phyloP scores from a whole-genome alignment of 2,329 filamentous ascomycete genomes.

The Aureobasidium leucospermi region DNA sequence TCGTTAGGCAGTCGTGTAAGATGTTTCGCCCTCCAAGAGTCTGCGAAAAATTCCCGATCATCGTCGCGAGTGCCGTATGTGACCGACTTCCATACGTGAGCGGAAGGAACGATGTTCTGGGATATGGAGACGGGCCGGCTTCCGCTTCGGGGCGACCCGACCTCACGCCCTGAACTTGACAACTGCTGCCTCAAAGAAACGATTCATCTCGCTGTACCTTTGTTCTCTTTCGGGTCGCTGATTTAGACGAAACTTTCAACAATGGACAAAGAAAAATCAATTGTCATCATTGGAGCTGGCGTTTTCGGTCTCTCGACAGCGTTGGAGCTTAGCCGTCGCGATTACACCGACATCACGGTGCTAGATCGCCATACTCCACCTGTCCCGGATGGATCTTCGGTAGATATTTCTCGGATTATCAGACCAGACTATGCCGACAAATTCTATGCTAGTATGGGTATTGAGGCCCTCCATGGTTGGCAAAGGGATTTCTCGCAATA shows the following conservation, averaged over 20 bases:
- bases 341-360: conserved; percentile 22
- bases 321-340: conserved; percentile 20
- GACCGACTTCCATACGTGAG: too few species aligned
- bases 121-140: too few species aligned
- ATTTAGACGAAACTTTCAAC: background rate
- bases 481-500: background rate
- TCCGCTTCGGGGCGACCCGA: too few species aligned
- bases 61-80: too few species aligned
- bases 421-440: conserved; percentile 29
- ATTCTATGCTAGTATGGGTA: conserved; percentile 23
- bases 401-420: conserved; percentile 33
- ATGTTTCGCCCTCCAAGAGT: too few species aligned
- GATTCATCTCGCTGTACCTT: background rate
- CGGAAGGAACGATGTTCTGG: too few species aligned
- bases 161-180: too few species aligned
- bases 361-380: conserved; percentile 16
- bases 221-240: too few species aligned
- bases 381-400: conserved; percentile 25
- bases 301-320: conserved; percentile 32
- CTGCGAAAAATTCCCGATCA: too few species aligned
- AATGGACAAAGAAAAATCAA: conserved; percentile 16
- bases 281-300: conserved; percentile 26
- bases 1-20: too few species aligned
- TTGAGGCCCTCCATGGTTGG: conserved; percentile 20
- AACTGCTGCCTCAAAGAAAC: too few species aligned